Percentiles rank a stretch among this genome's conserved stretches.
Conservation (phyloP, 441 rosid genomes). For the Pelargonium exstipulatum region DNA sequence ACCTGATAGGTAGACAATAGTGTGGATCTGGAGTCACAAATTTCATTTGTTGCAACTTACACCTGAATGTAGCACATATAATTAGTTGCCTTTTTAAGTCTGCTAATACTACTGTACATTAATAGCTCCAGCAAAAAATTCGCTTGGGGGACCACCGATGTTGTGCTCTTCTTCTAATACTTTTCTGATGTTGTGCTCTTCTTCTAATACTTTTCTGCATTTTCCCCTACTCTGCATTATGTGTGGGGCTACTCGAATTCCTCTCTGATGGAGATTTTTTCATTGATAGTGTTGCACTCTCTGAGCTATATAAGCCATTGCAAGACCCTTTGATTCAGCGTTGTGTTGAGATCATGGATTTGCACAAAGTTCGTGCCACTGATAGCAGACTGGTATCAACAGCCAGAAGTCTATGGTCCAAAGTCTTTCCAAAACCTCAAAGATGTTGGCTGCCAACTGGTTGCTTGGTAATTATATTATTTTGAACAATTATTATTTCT, state of each 20-base stretch:
- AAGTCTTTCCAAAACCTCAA: conserved; percentile 72
- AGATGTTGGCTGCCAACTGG: conserved; percentile 97
- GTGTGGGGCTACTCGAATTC: conserved; percentile 14
- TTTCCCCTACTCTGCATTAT: neutral
- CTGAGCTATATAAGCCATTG: conserved; percentile 68
- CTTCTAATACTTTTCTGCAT: neutral
- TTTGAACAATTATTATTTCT: conserved; percentile 19
- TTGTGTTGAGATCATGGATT: conserved; percentile 62
- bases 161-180: neutral
- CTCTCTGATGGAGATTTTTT: conserved; percentile 22
- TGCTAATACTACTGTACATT: neutral
- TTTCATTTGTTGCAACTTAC: too few relatives aligned
- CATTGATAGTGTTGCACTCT: conserved; percentile 45
- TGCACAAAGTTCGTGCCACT: conserved; percentile 36
- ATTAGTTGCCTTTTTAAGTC: neutral
- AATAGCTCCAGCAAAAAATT: neutral
- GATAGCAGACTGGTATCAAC: conserved; percentile 24
- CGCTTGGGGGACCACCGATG: too few relatives aligned
- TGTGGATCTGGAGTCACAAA: too few relatives aligned
- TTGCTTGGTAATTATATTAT: conserved; percentile 51
- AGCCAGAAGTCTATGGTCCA: conserved; percentile 54
- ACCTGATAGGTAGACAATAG: conserved; percentile 45
- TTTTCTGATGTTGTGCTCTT: neutral
- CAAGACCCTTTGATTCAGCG: conserved; percentile 64
- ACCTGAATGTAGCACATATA: neutral